These are phyloP conservation scores for Rhodotorula sp. DNA, from an alignment of 1,284 basidiomycete species.

Conservation along the genomic window DNA sequence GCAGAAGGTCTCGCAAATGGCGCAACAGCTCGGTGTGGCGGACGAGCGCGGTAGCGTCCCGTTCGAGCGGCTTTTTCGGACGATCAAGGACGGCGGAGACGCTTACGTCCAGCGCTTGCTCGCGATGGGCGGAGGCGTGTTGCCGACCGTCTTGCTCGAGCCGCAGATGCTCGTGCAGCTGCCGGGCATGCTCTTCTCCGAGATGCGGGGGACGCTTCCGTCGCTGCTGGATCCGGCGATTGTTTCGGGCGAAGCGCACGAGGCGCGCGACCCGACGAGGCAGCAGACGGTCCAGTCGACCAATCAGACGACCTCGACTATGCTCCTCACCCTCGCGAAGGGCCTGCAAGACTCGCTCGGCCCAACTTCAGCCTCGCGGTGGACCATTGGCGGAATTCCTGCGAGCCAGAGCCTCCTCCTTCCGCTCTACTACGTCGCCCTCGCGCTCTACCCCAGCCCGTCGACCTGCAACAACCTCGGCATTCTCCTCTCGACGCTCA, in stretches of 20 bases:
- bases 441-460: conserved; percentile 58
- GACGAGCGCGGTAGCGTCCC: conserved; percentile 42
- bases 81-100: conserved; percentile 49
- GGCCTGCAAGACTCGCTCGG: conserved; percentile 55
- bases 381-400: conserved; percentile 50
- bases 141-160: conserved; percentile 55
- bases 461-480: conserved; percentile 63
- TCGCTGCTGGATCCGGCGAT: conserved; percentile 45
- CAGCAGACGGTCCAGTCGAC: conserved; percentile 28
- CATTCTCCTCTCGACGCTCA: conserved; percentile 58
- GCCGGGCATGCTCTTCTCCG: conserved; percentile 28
- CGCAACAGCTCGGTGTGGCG: conserved; percentile 36
- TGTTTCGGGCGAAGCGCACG: conserved; percentile 33
- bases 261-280: conserved; percentile 45
- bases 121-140: conserved; percentile 48
- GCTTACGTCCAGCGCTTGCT: conserved; percentile 48
- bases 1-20: conserved; percentile 38
- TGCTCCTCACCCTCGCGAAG: conserved; percentile 60
- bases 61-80: conserved; percentile 48
- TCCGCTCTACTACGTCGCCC: conserved; percentile 60
- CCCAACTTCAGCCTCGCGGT: conserved; percentile 35
- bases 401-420: conserved; percentile 56
- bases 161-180: conserved; percentile 48
- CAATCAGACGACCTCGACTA: conserved; percentile 55
- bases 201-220: conserved; percentile 49